Conservation (phyloP, 129 eudicot genomes). For the Chrysanthemum makinoi region DNA sequence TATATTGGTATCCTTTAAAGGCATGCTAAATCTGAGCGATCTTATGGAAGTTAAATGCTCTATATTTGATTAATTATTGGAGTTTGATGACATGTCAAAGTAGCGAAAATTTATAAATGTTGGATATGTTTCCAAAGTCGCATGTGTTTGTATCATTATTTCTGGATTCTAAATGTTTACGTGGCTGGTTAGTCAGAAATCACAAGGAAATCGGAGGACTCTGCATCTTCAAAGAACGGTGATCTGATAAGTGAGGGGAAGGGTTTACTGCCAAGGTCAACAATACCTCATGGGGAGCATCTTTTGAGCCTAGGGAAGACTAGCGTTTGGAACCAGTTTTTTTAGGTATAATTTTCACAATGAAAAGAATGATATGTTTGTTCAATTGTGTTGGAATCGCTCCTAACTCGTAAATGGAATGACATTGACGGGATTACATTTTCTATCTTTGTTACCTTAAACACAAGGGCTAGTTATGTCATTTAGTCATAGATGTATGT, state of each 20-base stretch:
- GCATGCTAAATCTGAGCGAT: conserved; percentile 10
- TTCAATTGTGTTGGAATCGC: no score
- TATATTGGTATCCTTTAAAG: neutral
- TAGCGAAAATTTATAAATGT: conserved; percentile 4
- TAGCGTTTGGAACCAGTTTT: conserved; percentile 92
- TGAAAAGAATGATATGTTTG: conserved; percentile 10
- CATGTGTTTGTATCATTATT: conserved; percentile 13
- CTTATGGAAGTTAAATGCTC: neutral
- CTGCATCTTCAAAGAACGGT: conserved; percentile 41
- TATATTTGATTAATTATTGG: neutral
- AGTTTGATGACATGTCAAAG: conserved; percentile 14
- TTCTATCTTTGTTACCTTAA: no score
- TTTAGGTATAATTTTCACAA: conserved; percentile 58
- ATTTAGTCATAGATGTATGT: no score
- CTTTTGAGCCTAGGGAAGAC: conserved; percentile 89
- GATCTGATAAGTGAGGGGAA: conserved; percentile 43
- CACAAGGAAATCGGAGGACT: conserved; percentile 70
- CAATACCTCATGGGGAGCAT: conserved; percentile 75
- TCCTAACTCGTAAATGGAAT: no score
- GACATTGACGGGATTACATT: no score
- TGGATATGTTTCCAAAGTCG: conserved; percentile 10
- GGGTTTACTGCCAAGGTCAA: conserved; percentile 75
- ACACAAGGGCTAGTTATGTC: no score
- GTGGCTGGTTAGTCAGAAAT: conserved; percentile 99
- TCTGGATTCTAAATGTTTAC: conserved; percentile 52